Base-by-base conservation (phyloP, 148 eudicot genomes). In the Heliamphora exappendiculata region DNA sequence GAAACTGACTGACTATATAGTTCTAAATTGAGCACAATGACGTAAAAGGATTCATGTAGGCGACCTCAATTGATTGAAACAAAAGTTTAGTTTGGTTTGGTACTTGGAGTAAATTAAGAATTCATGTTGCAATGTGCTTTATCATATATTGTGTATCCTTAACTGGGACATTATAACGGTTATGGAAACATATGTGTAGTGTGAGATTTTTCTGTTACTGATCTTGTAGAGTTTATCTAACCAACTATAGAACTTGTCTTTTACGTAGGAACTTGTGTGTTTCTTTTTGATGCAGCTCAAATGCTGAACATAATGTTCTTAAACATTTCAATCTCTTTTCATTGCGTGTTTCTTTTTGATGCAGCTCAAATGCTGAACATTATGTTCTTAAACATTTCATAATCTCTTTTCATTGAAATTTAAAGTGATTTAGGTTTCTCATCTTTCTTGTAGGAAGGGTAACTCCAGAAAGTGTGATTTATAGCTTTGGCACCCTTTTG, bases 401-500 rank as follows among this genome's bases (percentile, higher is more conserved):
- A 47, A 13, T 33, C 13, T 19, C 22, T 75, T 33, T 34, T 49
- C 22, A 64, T 50, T 37, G 24, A 47, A 47, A 31, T 47, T 36
- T 45, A n/a, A 64, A 33, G 17, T 63, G 54, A 64, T 75, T 64
- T n/a, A 14, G 44, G 42, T 47, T 31, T 75, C 5, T 34, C 33
- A 54, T 81, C 22, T 76, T 63, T 76, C 49, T 74, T 78, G 41
- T 71, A 94, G 98, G 98, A 70, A 84, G 98, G 82, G 97, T 94
- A 62, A 94, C 98, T 64, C 86, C 98, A 66, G 98, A 94, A 87
- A 94, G 98, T 81, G 95, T 91, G 54, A 90, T 91, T 70, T 94
- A 94, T 84, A 91, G 98, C 87, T 91, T 94, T 75, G 98, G 98
- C 51, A 91, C 97, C 64, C 98, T 94, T 82, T 79, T 94, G 81